A percentile compares a stretch with the other conserved stretches of the same genome.
phyloP scores from a whole-genome alignment of 2,329 filamentous ascomycete genomes.

The Nakataea oryzae region DNA sequence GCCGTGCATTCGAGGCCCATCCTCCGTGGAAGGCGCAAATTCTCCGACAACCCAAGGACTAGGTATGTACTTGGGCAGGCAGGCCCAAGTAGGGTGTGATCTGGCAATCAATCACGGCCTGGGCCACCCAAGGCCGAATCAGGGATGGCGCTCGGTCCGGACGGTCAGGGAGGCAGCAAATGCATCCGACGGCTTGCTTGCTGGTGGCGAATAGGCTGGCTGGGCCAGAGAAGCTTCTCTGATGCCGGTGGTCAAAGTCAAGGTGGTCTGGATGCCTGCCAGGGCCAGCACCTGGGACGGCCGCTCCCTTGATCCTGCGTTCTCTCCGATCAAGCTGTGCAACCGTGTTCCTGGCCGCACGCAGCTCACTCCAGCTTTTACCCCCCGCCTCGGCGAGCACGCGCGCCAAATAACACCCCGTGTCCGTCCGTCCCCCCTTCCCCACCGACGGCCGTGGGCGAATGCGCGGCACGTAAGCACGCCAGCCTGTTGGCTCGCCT shows the following conservation, averaged over 20 bases:
- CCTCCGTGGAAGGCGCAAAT: background rate
- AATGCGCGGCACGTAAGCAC: background rate
- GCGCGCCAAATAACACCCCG: background rate
- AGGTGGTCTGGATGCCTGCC: no score
- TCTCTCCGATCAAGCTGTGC: background rate
- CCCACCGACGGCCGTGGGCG: background rate
- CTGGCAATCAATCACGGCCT: background rate
- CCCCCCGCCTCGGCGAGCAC: no score
- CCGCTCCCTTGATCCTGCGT: no score
- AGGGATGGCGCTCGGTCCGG: background rate
- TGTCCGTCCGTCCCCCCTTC: background rate
- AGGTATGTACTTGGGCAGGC: no score
- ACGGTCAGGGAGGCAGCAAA: no score
- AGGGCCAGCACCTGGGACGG: background rate
- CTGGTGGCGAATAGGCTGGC: background rate
- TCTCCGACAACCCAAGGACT: background rate
- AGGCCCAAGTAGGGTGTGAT: no score
- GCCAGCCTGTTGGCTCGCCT: constrained; percentile 1
- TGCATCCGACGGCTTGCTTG: background rate
- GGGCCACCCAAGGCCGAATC: background rate
- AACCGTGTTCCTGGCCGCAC: background rate
- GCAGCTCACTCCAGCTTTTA: background rate
- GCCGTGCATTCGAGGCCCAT: background rate
- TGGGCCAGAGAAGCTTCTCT: no score
- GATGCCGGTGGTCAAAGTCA: no score